Percentiles rank a stretch among this genome's conserved stretches.
Evolutionary conservation across 1,139 yeast genomes (phyloP).

Genomic region (Scheffersomyces insectosa): DNA sequence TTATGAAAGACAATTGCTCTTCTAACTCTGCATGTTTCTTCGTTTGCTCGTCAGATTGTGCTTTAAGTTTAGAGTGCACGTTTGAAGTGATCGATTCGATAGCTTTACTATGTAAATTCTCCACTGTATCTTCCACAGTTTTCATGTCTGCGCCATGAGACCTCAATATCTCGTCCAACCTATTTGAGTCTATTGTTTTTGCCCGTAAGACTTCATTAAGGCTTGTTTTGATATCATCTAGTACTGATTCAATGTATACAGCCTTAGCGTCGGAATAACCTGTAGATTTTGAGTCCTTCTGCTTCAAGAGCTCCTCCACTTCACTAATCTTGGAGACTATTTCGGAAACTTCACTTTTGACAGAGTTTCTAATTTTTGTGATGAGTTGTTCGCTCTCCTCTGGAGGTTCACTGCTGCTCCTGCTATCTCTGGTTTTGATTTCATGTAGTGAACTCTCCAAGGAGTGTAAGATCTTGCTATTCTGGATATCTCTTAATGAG

Average conservation of each 20-base stretch:
- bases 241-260: background rate
- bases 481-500: slow-evolving; percentile 1
- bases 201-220: no score
- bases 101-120: background rate
- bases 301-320: background rate
- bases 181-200: background rate
- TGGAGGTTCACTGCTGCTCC: no score
- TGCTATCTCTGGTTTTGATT: background rate
- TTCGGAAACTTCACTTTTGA: no score
- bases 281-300: background rate
- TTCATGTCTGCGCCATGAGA: background rate
- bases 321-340: no score
- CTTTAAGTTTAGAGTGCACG: background rate
- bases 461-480: background rate
- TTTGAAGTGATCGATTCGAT: slow-evolving; percentile 6
- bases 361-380: no score
- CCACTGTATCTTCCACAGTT: background rate
- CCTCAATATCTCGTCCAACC: background rate
- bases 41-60: background rate
- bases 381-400: no score
- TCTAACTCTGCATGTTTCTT: background rate
- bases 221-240: background rate
- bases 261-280: background rate
- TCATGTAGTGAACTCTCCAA: background rate
- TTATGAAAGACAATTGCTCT: background rate